Percentiles rank a stretch among this genome's conserved stretches.
phyloP scores from a whole-genome alignment of 805 yeast genomes.

The Phaffomyces opuntiae region DNA sequence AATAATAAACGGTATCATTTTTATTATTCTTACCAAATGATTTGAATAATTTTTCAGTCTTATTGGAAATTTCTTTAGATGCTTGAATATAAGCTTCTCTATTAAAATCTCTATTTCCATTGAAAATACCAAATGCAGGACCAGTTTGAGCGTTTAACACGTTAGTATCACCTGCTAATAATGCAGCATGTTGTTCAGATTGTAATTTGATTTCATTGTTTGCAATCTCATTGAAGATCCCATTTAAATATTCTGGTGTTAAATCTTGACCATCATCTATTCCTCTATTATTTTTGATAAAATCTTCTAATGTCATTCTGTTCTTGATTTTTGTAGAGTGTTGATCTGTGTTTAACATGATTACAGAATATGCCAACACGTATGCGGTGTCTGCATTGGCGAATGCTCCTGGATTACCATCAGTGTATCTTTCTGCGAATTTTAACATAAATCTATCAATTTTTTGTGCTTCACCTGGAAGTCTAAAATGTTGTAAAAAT shows the following conservation, averaged over 20 bases:
- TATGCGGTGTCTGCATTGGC: slow-evolving; percentile 93
- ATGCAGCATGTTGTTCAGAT: slow-evolving; percentile 91
- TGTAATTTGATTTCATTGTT: slow-evolving; percentile 81
- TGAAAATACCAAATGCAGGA: slow-evolving; percentile 47
- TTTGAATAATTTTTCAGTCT: slow-evolving; percentile 79
- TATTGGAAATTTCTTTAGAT: slow-evolving; percentile 82
- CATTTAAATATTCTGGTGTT: slow-evolving; percentile 62
- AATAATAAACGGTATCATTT: slow-evolving; percentile 50
- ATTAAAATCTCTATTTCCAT: slow-evolving; percentile 59
- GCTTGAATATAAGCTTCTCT: slow-evolving; percentile 88
- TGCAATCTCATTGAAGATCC: slow-evolving; percentile 72
- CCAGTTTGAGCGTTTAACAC: slow-evolving; percentile 28
- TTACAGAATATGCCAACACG: slow-evolving; percentile 84
- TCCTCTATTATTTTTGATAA: slow-evolving; percentile 80
- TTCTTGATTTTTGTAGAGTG: slow-evolving; percentile 83
- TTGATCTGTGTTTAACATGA: slow-evolving; percentile 89
- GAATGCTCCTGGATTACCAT: slow-evolving; percentile 83
- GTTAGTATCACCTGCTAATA: slow-evolving; percentile 53
- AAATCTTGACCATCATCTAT: slow-evolving; percentile 87
- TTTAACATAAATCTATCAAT: slow-evolving; percentile 95
- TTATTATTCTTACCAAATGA: slow-evolving; percentile 45
- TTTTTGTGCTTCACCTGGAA: slow-evolving; percentile 98
- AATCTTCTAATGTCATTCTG: slow-evolving; percentile 84
- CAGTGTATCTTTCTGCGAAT: slow-evolving; percentile 86
- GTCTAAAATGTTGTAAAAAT: slow-evolving; percentile 80